Evolutionary conservation across 2,329 filamentous ascomycete genomes (phyloP), one percentile per base, ranked within the genome.

Genomic region (Pseudopithomyces chartarum): DNA sequence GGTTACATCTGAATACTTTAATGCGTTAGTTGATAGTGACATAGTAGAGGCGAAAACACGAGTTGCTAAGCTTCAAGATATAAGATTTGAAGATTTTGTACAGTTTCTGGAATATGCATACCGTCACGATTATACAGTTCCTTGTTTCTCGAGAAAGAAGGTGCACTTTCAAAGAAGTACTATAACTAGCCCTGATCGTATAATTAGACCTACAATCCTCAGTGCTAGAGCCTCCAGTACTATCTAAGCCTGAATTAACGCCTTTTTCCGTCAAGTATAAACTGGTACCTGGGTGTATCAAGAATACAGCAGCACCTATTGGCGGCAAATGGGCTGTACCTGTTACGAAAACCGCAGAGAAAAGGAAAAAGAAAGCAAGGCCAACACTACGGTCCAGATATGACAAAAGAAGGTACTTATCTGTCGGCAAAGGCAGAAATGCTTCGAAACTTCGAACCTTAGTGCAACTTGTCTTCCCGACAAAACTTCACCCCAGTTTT

Each of bases 61-160:
- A 8, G 59, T 39, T 13, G 67, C 66, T 0, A 50, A 60, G 26
- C n/a, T 69, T 1, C 2, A 45, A 0, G 63, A 72, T 20, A 33
- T 71, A 7, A 53, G 67, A 1, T 38, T 56, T 0, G 60, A 60
- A 1, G 70, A 71, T 33, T 72, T 73, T 54, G 54, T 57, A 1
- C 58, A 69, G n/a, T 73, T 64, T 40, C 40, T 64, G 2, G 66
- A 73, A 34, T 72, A 67, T 17, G 65, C 64, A 1, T 71, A 71
- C 29, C 58, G 62, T 2, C 40, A 53, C 4, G 62, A 72, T 20
- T 72, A 70, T 19, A 63, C 64, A 0, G 47, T 52, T 2, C 66
- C 67, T n/a, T n/a, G n/a, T n/a, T n/a, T 2, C 6, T 15, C 4
- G 15, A 1, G n/a, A n/a, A 39, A 39, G 36, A 39, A 39, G 36